These are phyloP conservation scores for Silene coronaria DNA, from an alignment of 179 eudicot genomes.

Conservation along the genomic window DNA sequence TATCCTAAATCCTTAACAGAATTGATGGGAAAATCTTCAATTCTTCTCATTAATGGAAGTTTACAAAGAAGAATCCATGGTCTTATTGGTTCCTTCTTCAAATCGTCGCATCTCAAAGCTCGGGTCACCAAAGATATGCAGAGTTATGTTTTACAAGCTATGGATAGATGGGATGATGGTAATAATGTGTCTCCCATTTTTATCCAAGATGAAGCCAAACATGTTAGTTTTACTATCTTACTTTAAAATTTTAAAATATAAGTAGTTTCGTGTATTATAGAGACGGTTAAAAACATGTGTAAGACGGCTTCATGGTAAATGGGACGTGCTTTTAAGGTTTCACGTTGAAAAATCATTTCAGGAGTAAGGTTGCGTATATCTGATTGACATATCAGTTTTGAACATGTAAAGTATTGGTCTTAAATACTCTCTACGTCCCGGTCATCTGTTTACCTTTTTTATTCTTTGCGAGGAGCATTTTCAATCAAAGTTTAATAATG, in stretches of 20 bases:
- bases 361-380: slow-evolving; percentile 9
- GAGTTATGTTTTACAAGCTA: slow-evolving; percentile 43
- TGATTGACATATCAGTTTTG: neutral
- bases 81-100: slow-evolving; percentile 70
- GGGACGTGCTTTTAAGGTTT: too few relatives aligned
- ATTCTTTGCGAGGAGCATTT: too few relatives aligned
- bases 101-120: slow-evolving; percentile 64
- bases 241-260: neutral
- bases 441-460: too few relatives aligned
- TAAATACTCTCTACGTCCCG: too few relatives aligned
- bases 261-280: neutral
- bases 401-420: neutral
- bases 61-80: slow-evolving; percentile 83
- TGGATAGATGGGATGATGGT: slow-evolving; percentile 45
- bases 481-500: neutral
- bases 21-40: slow-evolving; percentile 76
- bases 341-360: neutral
- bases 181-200: slow-evolving; percentile 36
- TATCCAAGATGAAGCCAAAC: slow-evolving; percentile 75
- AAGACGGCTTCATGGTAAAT: too few relatives aligned
- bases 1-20: slow-evolving; percentile 86
- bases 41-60: slow-evolving; percentile 70
- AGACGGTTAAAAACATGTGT: too few relatives aligned
- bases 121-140: slow-evolving; percentile 64
- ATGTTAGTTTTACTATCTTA: slow-evolving; percentile 32